Evolutionary conservation across 768 basidiomycete species (phyloP), one percentile per base, ranked within the genome.

Genomic region (Myochromella boudieri): DNA sequence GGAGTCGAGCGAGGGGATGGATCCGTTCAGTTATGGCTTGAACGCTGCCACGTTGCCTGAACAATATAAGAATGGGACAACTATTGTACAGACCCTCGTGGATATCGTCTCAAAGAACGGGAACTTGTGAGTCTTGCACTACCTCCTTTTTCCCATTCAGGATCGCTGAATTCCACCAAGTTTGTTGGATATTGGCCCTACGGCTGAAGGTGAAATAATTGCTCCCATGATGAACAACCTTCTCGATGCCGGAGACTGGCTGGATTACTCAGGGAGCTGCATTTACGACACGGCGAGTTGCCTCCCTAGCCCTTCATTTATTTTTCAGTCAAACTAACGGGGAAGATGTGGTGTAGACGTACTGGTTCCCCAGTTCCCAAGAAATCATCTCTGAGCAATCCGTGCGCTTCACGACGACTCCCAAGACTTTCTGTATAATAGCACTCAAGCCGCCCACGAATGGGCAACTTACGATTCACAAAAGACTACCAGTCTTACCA

Each of bases 71-170:
- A 74, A 74, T 42, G 73, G 69, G 0, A 62, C 73, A 1, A 68
- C 69, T 10, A 76, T 81, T 36, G 60, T 82, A 3, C 76, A 74
- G 40, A 76, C 69, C 0, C 54, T 82, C 42, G 72, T 78, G 22
- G 80, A 82, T 49, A 74, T 83, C 49, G 80, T 75, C 15, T 77
- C 79, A 22, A 83, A 83, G 66, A 79, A 80, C 48, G 81, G 82
- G 10, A 82, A 84, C 56, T 83, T 73, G 78, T 78, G 52, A 55
- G 75, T 55, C 14, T 6, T 2, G 2, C 12, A 20, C 37, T 29
- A 10, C 43, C 34, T 14, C 20, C 12, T 33, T 29, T 15, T 14
- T 27, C 9, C 29, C 42, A 40, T 18, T 57, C 3, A 4, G 14
- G 38, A 18, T 37, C 22, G 24, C 29, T 37, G 37, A 26, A 12